Evolutionary conservation across 306 rosid genomes (phyloP), one percentile per base, ranked within the genome.

Genomic region (Vachellia pachyceras): DNA sequence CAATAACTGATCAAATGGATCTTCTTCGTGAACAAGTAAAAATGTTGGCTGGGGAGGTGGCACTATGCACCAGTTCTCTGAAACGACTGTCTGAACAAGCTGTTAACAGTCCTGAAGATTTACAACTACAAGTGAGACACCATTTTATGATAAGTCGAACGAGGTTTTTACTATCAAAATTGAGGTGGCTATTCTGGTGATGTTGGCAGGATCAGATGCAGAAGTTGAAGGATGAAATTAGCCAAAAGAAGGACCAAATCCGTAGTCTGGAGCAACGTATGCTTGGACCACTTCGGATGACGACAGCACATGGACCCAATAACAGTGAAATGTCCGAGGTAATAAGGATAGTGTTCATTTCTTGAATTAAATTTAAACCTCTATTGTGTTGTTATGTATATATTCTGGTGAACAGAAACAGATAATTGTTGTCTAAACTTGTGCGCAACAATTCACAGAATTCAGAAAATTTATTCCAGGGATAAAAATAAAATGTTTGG

Each of bases 11-110:
- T 84, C 97, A 94, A 84, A 91, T 94, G 92, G 98, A 94, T 87
- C 94, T 94, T 82, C 90, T 90, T 45, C 89, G 88, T 71, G 98
- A 94, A 84, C 98, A 91, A 90, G 91, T 91, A 69, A 94, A 94
- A 80, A 91, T 94, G 92, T 84, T 91, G 85, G 97, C 98, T 47
- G 97, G 94, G 52, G 98, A 94, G 87, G 93, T 94, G 87, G 98
- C 98, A 52, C 83, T 94, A 25, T 89, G 92, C 83, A 81, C 87
- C 69, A 94, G 98, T 84, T 94, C 98, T 76, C 86, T 94, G 73
- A 94, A 90, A 89, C 89, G 98, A 86, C 82, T 94, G 73, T 89
- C 92, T 11, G 97, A 94, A 67, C 91, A 89, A 85, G 94, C 93
- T 37, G 86, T 86, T 74, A 83, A 37, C 58, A 81, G 82, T 61